Evolutionary conservation across 108 stramenopile species (phyloP).

Genomic region (Nitzschia palea): DNA sequence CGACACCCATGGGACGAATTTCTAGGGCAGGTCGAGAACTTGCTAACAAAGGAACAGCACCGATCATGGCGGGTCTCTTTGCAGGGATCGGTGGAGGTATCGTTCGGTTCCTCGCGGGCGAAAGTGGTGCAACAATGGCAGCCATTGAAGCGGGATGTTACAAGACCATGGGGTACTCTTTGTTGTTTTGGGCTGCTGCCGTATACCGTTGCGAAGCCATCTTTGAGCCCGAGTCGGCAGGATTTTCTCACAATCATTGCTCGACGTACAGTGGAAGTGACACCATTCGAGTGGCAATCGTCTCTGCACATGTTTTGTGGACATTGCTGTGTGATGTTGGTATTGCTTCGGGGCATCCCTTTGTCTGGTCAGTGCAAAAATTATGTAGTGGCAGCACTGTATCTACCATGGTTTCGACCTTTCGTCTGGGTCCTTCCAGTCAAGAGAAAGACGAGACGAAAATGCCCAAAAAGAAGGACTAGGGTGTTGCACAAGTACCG

Average conservation of each 20-base stretch:
- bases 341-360: slow-evolving; percentile 22
- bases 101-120: slow-evolving; percentile 18
- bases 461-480: not conserved
- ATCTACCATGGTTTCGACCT: not conserved
- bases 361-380: slow-evolving; percentile 23
- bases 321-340: slow-evolving; percentile 8
- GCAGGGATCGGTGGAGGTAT: slow-evolving; percentile 30
- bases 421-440: slow-evolving; percentile 5
- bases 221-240: not conserved
- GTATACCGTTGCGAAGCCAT: slow-evolving; percentile 16
- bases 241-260: slow-evolving; percentile 11
- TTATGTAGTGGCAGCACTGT: slow-evolving; percentile 9
- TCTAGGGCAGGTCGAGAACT: slow-evolving; percentile 26
- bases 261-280: slow-evolving; percentile 27
- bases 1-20: slow-evolving; percentile 39
- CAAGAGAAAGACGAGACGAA: not conserved
- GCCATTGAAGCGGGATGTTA: slow-evolving; percentile 25
- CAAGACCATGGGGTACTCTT: slow-evolving; percentile 28
- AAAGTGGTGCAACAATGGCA: not conserved
- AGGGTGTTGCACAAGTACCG: too few relatives aligned
- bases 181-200: slow-evolving; percentile 27
- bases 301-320: slow-evolving; percentile 19
- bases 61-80: slow-evolving; percentile 32
- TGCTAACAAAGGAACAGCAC: slow-evolving; percentile 32
- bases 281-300: slow-evolving; percentile 14